Evolutionary conservation across 2,329 filamentous ascomycete genomes (phyloP).

Genomic region (Pseudohalonectria lignicola): DNA sequence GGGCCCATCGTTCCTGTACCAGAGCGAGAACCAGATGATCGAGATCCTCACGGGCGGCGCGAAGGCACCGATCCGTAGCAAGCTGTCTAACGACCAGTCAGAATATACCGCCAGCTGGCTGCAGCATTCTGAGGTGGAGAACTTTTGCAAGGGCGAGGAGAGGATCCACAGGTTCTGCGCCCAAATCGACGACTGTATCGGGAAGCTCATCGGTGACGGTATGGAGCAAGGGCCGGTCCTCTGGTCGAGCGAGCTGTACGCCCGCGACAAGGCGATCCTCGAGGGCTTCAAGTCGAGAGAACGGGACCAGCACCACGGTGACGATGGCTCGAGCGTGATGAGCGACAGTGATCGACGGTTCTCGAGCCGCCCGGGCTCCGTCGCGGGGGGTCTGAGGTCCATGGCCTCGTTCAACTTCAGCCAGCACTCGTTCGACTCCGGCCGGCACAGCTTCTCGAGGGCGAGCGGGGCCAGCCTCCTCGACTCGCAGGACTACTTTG

Average conservation of each 20-base stretch:
- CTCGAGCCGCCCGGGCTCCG: slow-evolving; percentile 28
- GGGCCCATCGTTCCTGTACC: slow-evolving; percentile 50
- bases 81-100: slow-evolving; percentile 90
- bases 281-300: slow-evolving; percentile 32
- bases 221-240: slow-evolving; percentile 37
- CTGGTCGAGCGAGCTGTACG: slow-evolving; percentile 85
- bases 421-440: slow-evolving; percentile 60
- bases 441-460: slow-evolving; percentile 49
- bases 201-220: slow-evolving; percentile 60
- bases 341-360: slow-evolving; percentile 44
- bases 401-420: slow-evolving; percentile 52
- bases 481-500: slow-evolving; percentile 62
- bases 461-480: slow-evolving; percentile 31
- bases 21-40: slow-evolving; percentile 74
- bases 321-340: slow-evolving; percentile 41
- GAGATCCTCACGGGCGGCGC: slow-evolving; percentile 75
- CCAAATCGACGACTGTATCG: slow-evolving; percentile 78
- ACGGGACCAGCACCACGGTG: slow-evolving; percentile 32
- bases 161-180: slow-evolving; percentile 88
- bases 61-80: slow-evolving; percentile 84
- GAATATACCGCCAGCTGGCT: slow-evolving; percentile 79
- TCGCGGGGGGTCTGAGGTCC: slow-evolving; percentile 44
- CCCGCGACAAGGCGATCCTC: slow-evolving; percentile 58
- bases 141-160: slow-evolving; percentile 91
- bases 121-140: slow-evolving; percentile 70